Evolutionary conservation across 2,329 filamentous ascomycete species (phyloP).

Genomic region (Ilyonectria destructans): DNA sequence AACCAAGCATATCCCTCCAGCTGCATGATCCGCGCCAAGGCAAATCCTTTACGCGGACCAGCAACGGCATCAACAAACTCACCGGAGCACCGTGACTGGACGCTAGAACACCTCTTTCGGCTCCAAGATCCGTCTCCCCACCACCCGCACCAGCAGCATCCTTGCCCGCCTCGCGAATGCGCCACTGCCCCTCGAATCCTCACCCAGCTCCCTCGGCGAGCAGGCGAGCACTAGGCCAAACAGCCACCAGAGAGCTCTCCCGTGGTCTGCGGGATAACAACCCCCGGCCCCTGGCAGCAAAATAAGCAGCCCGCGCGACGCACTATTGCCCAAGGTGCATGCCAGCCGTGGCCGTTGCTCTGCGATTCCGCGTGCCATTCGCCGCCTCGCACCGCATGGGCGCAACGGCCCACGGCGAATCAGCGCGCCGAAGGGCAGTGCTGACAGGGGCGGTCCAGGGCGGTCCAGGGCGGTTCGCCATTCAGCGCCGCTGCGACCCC

Average conservation of each 20-base stretch:
- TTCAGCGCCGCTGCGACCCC: constrained; percentile 24
- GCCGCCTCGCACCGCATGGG: constrained; percentile 8
- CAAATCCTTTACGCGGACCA: background rate
- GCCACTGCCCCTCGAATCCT: no score
- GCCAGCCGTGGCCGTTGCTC: background rate
- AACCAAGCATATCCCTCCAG: constrained; percentile 1
- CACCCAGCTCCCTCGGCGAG: background rate
- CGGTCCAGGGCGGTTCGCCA: background rate
- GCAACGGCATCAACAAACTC: background rate
- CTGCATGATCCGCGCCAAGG: background rate
- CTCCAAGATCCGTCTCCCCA: background rate
- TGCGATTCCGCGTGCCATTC: background rate
- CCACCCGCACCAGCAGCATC: background rate
- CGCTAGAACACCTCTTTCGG: background rate
- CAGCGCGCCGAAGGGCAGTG: constrained; percentile 24
- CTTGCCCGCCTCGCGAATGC: background rate
- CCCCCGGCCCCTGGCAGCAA: background rate
- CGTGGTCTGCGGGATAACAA: background rate
- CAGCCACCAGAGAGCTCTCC: background rate
- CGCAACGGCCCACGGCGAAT: constrained; percentile 35
- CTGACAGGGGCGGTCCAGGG: constrained; percentile 31
- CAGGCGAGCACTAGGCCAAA: background rate
- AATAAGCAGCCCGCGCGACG: background rate
- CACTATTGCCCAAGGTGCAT: background rate
- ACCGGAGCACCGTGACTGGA: background rate